A percentile compares a stretch with the other conserved stretches of the same genome.
Evolutionary conservation across 1,284 basidiomycete species (phyloP).

Genomic region (Naganishia sp.): DNA sequence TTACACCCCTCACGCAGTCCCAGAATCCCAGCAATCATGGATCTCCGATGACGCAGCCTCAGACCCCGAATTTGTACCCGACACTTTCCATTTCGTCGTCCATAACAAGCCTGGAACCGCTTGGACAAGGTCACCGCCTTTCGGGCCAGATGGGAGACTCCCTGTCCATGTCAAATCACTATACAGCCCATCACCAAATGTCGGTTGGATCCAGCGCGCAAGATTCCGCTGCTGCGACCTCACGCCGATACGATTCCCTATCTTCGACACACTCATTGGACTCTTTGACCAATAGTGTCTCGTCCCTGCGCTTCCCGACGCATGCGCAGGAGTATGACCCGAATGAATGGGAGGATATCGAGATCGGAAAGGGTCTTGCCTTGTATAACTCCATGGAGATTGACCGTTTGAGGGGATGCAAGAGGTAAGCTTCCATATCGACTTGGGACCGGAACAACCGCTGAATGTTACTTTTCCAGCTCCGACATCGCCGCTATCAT

Average conservation of each 20-base stretch:
- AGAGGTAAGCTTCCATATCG: conserved; percentile 65
- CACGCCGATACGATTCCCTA: conserved; percentile 15
- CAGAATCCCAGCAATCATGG: conserved; percentile 25
- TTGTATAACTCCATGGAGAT: conserved; percentile 97
- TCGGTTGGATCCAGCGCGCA: background rate
- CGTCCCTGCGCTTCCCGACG: conserved; percentile 15
- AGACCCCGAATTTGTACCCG: conserved; percentile 50
- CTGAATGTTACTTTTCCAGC: conserved; percentile 54
- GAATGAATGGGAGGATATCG: conserved; percentile 73
- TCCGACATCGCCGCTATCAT: conserved; percentile 76
- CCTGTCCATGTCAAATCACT: conserved; percentile 8
- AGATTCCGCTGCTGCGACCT: background rate
- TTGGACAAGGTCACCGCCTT: conserved; percentile 32
- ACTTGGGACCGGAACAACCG: conserved; percentile 27
- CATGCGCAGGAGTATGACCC: conserved; percentile 32
- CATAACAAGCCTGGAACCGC: conserved; percentile 52
- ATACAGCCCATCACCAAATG: conserved; percentile 11
- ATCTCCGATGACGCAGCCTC: conserved; percentile 38
- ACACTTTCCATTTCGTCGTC: conserved; percentile 50
- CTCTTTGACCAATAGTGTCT: conserved; percentile 18
- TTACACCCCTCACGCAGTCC: conserved; percentile 14
- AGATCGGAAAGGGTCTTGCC: conserved; percentile 89
- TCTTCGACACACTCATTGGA: conserved; percentile 14
- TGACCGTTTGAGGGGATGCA: conserved; percentile 79
- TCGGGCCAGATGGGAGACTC: conserved; percentile 9